Conservation (phyloP, 495 filamentous ascomycete species). For the Lophiostoma macrostomum region DNA sequence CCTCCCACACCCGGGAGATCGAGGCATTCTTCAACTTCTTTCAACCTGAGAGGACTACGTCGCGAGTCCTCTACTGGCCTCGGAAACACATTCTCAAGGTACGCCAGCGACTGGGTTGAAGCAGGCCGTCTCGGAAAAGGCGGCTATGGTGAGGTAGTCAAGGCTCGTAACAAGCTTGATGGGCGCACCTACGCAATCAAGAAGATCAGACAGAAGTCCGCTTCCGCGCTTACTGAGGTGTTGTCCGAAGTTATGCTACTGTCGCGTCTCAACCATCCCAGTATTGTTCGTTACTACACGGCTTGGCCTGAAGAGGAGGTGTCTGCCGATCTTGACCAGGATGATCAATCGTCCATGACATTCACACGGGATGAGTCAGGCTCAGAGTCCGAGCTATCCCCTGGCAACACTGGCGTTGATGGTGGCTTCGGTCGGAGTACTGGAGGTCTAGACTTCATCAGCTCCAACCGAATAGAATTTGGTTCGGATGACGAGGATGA, state of each 20-base stretch:
- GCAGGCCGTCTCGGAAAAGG: constrained; percentile 85
- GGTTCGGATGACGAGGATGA: constrained; percentile 68
- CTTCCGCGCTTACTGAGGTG: constrained; percentile 75
- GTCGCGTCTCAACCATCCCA: constrained; percentile 88
- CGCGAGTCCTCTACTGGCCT: constrained; percentile 26
- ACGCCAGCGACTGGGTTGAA: constrained; percentile 85
- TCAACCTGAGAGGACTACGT: constrained; percentile 14
- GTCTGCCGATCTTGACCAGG: constrained; percentile 41
- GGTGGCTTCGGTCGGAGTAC: constrained; percentile 62
- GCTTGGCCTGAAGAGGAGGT: constrained; percentile 85
- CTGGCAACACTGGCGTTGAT: constrained; percentile 43
- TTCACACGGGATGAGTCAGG: constrained; percentile 21
- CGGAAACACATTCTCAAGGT: constrained; percentile 58
- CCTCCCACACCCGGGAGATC: constrained; percentile 22
- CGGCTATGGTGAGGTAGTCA: constrained; percentile 96
- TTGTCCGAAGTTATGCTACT: constrained; percentile 88
- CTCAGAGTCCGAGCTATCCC: constrained; percentile 13
- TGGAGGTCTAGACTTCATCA: constrained; percentile 89
- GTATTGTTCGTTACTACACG: constrained; percentile 92
- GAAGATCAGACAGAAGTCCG: constrained; percentile 82
- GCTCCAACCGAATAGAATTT: constrained; percentile 80
- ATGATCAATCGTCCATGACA: constrained; percentile 49
- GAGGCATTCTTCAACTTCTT: constrained; percentile 26
- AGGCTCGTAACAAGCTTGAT: constrained; percentile 90
- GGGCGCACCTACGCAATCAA: constrained; percentile 93